These are phyloP conservation scores for Talaromyces nanjingensis DNA, from an alignment of 495 filamentous ascomycete species.

Conservation along the genomic window DNA sequence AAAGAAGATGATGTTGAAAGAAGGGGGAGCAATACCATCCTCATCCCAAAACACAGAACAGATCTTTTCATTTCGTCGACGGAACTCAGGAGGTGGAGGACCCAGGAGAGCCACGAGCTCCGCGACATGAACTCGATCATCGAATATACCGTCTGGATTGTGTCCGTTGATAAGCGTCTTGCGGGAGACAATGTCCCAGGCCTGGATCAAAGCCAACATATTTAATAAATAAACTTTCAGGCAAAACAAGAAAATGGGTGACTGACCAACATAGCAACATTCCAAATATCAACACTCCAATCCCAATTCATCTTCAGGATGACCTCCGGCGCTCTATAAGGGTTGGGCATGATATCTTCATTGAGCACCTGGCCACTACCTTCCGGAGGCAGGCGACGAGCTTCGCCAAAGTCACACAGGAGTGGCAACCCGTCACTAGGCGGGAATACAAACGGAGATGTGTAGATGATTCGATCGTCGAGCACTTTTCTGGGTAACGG, in stretches of 20 bases:
- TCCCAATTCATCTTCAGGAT: not conserved
- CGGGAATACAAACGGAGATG: not conserved
- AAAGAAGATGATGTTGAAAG: too few species aligned
- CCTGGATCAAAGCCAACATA: too few species aligned
- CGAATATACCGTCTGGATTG: constrained; percentile 5
- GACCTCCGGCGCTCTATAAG: too few species aligned
- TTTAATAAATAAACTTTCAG: too few species aligned
- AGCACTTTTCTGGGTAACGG: constrained; percentile 25
- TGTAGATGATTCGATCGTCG: constrained; percentile 25
- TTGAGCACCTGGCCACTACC: too few species aligned
- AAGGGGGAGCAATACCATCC: too few species aligned
- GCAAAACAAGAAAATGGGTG: too few species aligned
- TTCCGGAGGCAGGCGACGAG: too few species aligned
- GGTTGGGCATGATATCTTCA: too few species aligned
- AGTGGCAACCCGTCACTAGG: constrained; percentile 8
- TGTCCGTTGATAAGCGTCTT: constrained; percentile 14
- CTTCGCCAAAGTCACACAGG: too few species aligned
- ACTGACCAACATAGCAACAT: constrained; percentile 25
- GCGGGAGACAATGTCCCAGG: constrained; percentile 16
- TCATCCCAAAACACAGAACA: constrained; percentile 17
- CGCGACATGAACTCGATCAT: constrained; percentile 18
- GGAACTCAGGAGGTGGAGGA: constrained; percentile 19
- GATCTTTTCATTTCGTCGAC: too few species aligned
- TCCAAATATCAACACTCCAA: constrained; percentile 36
- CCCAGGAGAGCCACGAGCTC: constrained; percentile 21